Conservation (phyloP, 2,329 filamentous ascomycete genomes). For the Drechslera avenae region DNA sequence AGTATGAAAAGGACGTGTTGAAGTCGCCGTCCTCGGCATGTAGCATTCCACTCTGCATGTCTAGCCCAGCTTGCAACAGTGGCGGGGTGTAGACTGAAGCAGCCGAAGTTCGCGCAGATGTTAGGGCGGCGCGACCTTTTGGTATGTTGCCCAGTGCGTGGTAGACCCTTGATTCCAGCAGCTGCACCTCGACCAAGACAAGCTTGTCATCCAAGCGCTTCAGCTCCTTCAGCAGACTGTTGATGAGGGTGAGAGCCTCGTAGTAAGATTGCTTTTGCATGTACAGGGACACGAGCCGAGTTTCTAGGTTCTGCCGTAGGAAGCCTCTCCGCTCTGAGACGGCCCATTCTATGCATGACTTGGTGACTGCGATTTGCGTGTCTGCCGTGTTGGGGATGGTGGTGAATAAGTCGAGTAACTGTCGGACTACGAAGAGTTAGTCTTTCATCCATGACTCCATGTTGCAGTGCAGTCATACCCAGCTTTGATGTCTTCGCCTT, state of each 20-base stretch:
- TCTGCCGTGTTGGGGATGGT: conserved; percentile 94
- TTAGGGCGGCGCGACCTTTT: conserved; percentile 93
- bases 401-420: conserved; percentile 93
- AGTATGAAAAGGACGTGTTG: conserved; percentile 98
- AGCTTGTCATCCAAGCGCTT: conserved; percentile 99
- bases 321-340: conserved; percentile 93
- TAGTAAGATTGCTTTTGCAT: conserved; percentile 99
- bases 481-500: conserved; percentile 99
- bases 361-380: conserved; percentile 91
- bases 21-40: conserved; percentile 99
- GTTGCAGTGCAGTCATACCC: conserved; percentile 63
- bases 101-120: conserved; percentile 90
- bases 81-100: conserved; percentile 98
- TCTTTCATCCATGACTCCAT: neutral
- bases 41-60: conserved; percentile 99
- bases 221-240: conserved; percentile 91
- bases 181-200: conserved; percentile 94
- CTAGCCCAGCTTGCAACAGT: conserved; percentile 89
- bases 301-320: conserved; percentile 97
- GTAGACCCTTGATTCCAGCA: conserved; percentile 95
- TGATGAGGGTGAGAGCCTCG: conserved; percentile 95
- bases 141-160: conserved; percentile 95
- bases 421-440: conserved; percentile 69
- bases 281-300: conserved; percentile 88
- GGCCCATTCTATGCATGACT: conserved; percentile 99